Evolutionary conservation across 495 filamentous ascomycete genomes (phyloP).

Genomic region (Lichenothelia convexa): DNA sequence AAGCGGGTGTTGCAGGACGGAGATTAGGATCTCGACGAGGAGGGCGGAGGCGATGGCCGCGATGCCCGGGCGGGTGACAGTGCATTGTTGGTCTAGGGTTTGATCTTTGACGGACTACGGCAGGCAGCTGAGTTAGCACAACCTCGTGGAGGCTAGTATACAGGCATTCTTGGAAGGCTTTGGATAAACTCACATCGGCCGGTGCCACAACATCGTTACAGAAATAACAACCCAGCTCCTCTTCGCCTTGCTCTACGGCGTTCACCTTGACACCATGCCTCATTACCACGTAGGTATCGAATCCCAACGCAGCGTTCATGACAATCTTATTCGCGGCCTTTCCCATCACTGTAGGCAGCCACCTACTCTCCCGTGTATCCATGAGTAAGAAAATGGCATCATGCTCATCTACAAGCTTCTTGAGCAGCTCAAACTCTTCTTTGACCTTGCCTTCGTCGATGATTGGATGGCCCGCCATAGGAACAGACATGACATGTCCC

Average conservation of each 20-base stretch:
- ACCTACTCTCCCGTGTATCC: slow-evolving; percentile 87
- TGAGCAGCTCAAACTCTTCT: slow-evolving; percentile 55
- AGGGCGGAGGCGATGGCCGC: slow-evolving; percentile 82
- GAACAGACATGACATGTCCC: slow-evolving; percentile 67
- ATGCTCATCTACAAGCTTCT: slow-evolving; percentile 62
- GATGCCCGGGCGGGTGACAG: slow-evolving; percentile 83
- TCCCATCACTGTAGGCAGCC: slow-evolving; percentile 95
- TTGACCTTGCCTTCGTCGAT: slow-evolving; percentile 41
- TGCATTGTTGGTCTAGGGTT: slow-evolving; percentile 95
- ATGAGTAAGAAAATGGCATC: slow-evolving; percentile 90
- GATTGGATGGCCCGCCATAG: slow-evolving; percentile 87
- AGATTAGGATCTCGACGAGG: slow-evolving; percentile 79
- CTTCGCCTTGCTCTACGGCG: slow-evolving; percentile 21
- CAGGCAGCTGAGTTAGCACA: no score
- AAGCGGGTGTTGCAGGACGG: slow-evolving; percentile 67
- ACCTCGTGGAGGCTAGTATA: no score
- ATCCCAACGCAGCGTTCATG: slow-evolving; percentile 88
- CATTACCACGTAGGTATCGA: slow-evolving; percentile 96
- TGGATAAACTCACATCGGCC: slow-evolving; percentile 54
- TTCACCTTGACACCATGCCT: slow-evolving; percentile 49
- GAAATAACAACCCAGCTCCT: slow-evolving; percentile 86
- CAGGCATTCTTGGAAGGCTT: no score
- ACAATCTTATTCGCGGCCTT: slow-evolving; percentile 86
- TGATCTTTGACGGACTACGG: slow-evolving; percentile 70
- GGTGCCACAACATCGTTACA: slow-evolving; percentile 96